These are phyloP conservation scores for Prunus mume DNA, from an alignment of 306 rosid genomes.

Conservation along the genomic window DNA sequence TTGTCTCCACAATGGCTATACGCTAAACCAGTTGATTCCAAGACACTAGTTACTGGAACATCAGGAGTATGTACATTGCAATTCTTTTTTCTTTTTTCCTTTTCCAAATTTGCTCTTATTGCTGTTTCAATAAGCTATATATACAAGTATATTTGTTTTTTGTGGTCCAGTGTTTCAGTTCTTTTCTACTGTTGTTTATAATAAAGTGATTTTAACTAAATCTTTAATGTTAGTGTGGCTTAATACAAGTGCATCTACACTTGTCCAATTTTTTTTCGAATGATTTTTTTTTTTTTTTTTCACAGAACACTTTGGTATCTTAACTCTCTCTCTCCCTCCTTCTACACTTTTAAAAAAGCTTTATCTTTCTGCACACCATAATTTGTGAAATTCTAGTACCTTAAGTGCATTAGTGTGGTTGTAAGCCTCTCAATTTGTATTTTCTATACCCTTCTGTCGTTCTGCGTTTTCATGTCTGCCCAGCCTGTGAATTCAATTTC, in stretches of 20 bases:
- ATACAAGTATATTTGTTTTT: neutral
- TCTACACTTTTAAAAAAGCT: neutral
- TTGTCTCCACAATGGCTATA: slow-evolving; percentile 78
- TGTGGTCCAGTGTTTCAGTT: neutral
- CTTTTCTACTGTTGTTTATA: neutral
- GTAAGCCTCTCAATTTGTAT: neutral
- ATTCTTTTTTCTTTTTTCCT: neutral
- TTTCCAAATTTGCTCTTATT: neutral
- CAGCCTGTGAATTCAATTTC: neutral
- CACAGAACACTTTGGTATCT: neutral
- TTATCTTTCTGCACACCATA: neutral
- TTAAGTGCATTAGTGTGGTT: neutral
- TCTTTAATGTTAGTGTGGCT: neutral
- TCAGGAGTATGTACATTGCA: slow-evolving; percentile 41
- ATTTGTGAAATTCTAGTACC: neutral
- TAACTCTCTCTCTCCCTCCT: neutral
- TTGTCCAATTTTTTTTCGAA: neutral
- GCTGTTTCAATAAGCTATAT: neutral
- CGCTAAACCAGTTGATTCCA: slow-evolving; percentile 60
- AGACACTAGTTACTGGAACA: slow-evolving; percentile 32
- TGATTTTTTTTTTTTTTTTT: neutral
- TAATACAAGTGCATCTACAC: neutral
- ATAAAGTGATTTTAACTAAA: neutral
- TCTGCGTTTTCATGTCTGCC: neutral
- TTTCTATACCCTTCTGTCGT: neutral